Evolutionary conservation across 371 early-diverging fungal genomes (phyloP).

Genomic region (Sanchytrium tribonematis): DNA sequence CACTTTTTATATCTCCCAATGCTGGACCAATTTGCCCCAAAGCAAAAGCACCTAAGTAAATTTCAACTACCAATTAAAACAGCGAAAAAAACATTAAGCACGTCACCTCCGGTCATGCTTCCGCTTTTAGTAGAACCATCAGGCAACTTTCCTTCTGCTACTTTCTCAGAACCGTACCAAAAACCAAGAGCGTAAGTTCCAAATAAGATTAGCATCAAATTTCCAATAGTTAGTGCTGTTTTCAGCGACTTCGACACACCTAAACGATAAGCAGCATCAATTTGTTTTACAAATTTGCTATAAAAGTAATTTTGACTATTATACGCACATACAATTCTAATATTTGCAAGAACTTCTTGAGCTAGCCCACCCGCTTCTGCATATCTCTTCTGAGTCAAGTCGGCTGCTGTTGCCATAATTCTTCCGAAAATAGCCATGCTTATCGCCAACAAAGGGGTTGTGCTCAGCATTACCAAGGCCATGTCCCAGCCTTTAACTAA

Average conservation of each 20-base stretch:
- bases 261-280: slow-evolving; percentile 13
- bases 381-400: slow-evolving; percentile 34
- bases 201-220: slow-evolving; percentile 42
- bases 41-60: slow-evolving; percentile 19
- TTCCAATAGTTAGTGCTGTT: slow-evolving; percentile 31
- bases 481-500: slow-evolving; percentile 5
- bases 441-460: slow-evolving; percentile 39
- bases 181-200: slow-evolving; percentile 32
- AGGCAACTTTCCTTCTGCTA: slow-evolving; percentile 21
- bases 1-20: slow-evolving; percentile 12
- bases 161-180: slow-evolving; percentile 25
- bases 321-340: slow-evolving; percentile 49
- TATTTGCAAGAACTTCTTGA: slow-evolving; percentile 34
- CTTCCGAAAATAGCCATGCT: slow-evolving; percentile 41
- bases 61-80: slow-evolving; percentile 22
- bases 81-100: slow-evolving; percentile 34
- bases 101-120: slow-evolving; percentile 14
- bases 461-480: slow-evolving; percentile 23
- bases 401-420: slow-evolving; percentile 29
- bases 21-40: slow-evolving; percentile 26
- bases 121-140: background rate
- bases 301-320: slow-evolving; percentile 29
- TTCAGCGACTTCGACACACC: slow-evolving; percentile 25
- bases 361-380: slow-evolving; percentile 40
- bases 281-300: slow-evolving; percentile 8